Evolutionary conservation across 257 asterid genomes (phyloP).

Genomic region (Solanum pennellii): DNA sequence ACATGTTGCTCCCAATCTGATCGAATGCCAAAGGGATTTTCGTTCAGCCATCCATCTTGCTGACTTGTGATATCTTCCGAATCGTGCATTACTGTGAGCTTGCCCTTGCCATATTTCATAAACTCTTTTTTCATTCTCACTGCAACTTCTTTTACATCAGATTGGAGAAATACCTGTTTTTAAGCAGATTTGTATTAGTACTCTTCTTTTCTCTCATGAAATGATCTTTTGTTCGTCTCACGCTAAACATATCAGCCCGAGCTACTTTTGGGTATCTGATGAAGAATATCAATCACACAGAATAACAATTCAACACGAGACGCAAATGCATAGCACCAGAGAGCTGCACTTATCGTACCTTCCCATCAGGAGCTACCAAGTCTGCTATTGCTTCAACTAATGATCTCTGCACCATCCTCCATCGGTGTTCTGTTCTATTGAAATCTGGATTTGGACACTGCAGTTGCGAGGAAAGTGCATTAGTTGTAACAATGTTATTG

Average conservation of each 20-base stretch:
- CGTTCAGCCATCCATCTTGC: slow-evolving; percentile 40
- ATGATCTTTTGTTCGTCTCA: background rate
- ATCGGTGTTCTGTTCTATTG: slow-evolving; percentile 66
- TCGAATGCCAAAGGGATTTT: slow-evolving; percentile 76
- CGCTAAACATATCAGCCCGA: background rate
- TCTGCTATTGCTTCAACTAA: slow-evolving; percentile 79
- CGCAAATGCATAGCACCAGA: background rate
- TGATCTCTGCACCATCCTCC: slow-evolving; percentile 87
- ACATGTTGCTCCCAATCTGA: slow-evolving; percentile 93
- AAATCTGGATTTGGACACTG: slow-evolving; percentile 99
- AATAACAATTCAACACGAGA: background rate
- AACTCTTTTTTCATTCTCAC: slow-evolving; percentile 67
- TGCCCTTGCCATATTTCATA: slow-evolving; percentile 48
- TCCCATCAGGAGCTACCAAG: slow-evolving; percentile 47
- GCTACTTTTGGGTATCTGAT: background rate
- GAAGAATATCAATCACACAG: background rate
- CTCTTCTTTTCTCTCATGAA: background rate
- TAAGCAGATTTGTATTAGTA: background rate
- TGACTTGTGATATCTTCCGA: background rate
- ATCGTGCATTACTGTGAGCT: slow-evolving; percentile 28
- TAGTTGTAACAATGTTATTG: background rate
- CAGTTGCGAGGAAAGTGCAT: slow-evolving; percentile 5
- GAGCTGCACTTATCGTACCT: slow-evolving; percentile 28
- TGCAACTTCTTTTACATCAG: slow-evolving; percentile 76
- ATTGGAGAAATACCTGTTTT: slow-evolving; percentile 77